Percentiles rank a stretch among this genome's conserved stretches.
Conservation (phyloP, 805 yeast species). For the Jamesozyma hellenica region DNA sequence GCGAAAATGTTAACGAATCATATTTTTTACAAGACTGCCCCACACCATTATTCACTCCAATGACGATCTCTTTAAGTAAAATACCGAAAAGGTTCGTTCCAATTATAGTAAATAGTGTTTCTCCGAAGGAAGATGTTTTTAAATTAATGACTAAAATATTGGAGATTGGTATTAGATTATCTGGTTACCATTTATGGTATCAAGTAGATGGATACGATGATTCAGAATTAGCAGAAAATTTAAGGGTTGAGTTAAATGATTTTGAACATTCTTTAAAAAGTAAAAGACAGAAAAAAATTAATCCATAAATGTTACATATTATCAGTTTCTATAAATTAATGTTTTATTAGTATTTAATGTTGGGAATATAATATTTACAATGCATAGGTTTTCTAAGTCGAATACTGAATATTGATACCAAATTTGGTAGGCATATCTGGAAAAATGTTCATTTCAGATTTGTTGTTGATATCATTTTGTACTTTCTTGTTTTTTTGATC, state of each 20-base stretch:
- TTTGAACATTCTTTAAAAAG: constrained; percentile 40
- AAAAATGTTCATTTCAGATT: constrained; percentile 6
- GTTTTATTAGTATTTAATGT: not conserved
- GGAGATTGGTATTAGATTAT: constrained; percentile 47
- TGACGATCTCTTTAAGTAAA: constrained; percentile 55
- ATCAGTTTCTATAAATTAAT: not conserved
- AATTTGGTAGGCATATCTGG: constrained; percentile 13
- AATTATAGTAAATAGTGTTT: constrained; percentile 56
- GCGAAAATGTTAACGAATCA: constrained; percentile 11
- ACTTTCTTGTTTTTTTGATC: not conserved
- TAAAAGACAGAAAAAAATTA: constrained; percentile 22
- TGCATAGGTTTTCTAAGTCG: constrained; percentile 15
- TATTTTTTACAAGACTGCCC: constrained; percentile 31
- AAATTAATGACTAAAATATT: constrained; percentile 52
- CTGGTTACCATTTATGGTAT: constrained; percentile 68
- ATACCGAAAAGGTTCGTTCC: constrained; percentile 58
- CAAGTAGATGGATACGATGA: constrained; percentile 70
- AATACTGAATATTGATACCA: constrained; percentile 27
- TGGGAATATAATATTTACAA: too few relatives aligned
- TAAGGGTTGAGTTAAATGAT: constrained; percentile 46
- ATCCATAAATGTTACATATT: too few relatives aligned
- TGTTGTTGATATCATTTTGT: constrained; percentile 32
- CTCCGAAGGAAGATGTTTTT: constrained; percentile 45
- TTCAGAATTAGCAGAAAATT: constrained; percentile 51
- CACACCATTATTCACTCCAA: constrained; percentile 40